Base-by-base conservation (phyloP, 2,329 filamentous ascomycete species). In the Alternaria brassicicola region DNA sequence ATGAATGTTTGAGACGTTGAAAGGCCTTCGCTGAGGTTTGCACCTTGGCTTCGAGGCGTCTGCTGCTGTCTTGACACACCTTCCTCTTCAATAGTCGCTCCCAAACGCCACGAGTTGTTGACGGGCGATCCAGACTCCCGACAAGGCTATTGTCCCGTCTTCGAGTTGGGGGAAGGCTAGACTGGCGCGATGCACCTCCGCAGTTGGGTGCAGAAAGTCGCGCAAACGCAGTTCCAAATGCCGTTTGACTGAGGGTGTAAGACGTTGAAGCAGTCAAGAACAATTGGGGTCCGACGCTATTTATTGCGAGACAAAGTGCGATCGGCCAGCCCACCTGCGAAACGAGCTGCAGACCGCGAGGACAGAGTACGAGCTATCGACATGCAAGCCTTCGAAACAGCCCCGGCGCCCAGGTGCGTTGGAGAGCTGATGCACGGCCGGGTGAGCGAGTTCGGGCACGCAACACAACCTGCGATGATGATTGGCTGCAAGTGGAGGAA, bases 81-180 rank as follows among this genome's bases (percentile, higher is more conserved):
- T 65, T 65, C 63, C 61, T 41, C 57, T 60, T 64, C 57, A 45
- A 64, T 51, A 50, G 51, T 57, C 43, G 53, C 33, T 41, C 43
- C 23, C 33, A 48, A 38, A 48, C 52, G 63, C 61, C 58, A 57
- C 62, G 41, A 33, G 19, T 17, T 49, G 26, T 25, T 36, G 21
- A 46, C 45, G 36, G 13, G 50, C 55, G 49, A 59, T 63, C 63
- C 61, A 64, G 61, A 39, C 36, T 39, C 15, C 19, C 36, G 10
- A 12, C 63, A 55, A 65, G 46, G 35, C 45, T 50, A 38, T 43
- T 28, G 31, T 48, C 38, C 43, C 46, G 50, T 45, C 41, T 49
- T 57, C 30, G 36, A 6, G 23, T 36, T 56, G 15, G 46, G 38
- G 19, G 21, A 47, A 23, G 33, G 38, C 49, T 56, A 59, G 52